phyloP scores from a whole-genome alignment of 116 monocot genomes.

The Phalaenopsis hybrid region DNA sequence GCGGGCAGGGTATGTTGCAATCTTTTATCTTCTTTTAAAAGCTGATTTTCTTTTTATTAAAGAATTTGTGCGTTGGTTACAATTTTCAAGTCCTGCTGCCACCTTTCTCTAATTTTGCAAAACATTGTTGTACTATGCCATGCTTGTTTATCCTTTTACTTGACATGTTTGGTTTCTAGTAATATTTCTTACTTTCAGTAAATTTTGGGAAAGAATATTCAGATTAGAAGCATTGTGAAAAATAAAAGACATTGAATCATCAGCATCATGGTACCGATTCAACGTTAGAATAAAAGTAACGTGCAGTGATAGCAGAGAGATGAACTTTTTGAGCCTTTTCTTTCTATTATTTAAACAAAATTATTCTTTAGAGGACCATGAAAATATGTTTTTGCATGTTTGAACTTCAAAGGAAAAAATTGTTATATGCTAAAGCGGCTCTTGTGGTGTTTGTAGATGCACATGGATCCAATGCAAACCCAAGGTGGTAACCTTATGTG shows the following conservation, averaged over 20 bases:
- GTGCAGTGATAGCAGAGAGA: not conserved
- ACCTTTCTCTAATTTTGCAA: not conserved
- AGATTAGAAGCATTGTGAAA: not conserved
- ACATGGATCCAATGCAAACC: not conserved
- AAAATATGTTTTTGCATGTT: not conserved
- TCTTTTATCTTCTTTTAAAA: not conserved
- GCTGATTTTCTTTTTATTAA: not conserved
- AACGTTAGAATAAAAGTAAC: not conserved
- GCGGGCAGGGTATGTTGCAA: slow-evolving; percentile 10
- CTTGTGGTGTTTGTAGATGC: not conserved
- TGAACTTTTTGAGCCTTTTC: not conserved
- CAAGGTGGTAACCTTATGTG: not conserved
- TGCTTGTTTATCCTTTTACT: not conserved
- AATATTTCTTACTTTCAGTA: not conserved
- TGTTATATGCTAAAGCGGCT: not conserved
- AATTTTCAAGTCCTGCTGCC: not conserved
- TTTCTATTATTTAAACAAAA: not conserved
- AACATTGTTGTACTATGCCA: not conserved
- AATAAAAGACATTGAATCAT: not conserved
- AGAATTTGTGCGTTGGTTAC: not conserved
- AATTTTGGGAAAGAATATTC: not conserved
- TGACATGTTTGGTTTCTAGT: not conserved
- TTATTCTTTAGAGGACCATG: not conserved
- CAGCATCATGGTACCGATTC: not conserved
- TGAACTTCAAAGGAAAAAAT: not conserved